These are phyloP conservation scores for Cenchrus americanus DNA, from an alignment of 176 grass and related monocot species.

Conservation along the genomic window DNA sequence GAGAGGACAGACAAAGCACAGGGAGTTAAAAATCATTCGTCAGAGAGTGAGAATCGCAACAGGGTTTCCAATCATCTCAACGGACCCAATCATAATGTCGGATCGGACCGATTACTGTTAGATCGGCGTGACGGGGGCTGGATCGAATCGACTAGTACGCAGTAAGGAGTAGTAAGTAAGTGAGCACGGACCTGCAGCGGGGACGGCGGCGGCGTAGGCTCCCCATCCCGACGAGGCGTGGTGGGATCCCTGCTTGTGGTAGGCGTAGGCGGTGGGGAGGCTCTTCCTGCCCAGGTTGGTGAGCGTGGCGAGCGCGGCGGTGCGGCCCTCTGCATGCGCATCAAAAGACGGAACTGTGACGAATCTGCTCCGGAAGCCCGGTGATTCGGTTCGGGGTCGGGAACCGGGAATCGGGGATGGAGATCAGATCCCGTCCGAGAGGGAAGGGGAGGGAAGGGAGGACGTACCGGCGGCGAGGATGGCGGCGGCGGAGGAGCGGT, in stretches of 20 bases:
- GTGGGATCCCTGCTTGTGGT: constrained; percentile 33
- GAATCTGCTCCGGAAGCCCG: not conserved
- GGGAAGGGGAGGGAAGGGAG: too few species aligned
- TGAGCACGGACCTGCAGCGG: constrained; percentile 62
- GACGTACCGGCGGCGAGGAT: constrained; percentile 40
- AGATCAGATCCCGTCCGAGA: not conserved
- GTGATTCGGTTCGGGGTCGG: not conserved
- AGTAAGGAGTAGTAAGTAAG: too few species aligned
- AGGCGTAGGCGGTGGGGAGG: constrained; percentile 55
- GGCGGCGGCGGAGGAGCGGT: constrained; percentile 42
- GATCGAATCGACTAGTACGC: not conserved
- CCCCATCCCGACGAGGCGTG: constrained; percentile 55
- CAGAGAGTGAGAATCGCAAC: not conserved
- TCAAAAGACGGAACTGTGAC: not conserved
- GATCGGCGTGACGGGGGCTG: not conserved
- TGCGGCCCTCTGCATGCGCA: constrained; percentile 59
- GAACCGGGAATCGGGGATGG: not conserved
- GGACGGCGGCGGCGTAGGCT: constrained; percentile 53
- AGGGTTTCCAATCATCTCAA: not conserved
- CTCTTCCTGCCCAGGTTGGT: constrained; percentile 58
- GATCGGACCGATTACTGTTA: not conserved
- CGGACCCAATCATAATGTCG: not conserved
- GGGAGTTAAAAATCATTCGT: not conserved
- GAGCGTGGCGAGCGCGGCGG: constrained; percentile 59
- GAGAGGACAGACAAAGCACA: not conserved